Evolutionary conservation across 192 early-diverging fungal species (phyloP).

Genomic region (Rhizophlyctis rosea): DNA sequence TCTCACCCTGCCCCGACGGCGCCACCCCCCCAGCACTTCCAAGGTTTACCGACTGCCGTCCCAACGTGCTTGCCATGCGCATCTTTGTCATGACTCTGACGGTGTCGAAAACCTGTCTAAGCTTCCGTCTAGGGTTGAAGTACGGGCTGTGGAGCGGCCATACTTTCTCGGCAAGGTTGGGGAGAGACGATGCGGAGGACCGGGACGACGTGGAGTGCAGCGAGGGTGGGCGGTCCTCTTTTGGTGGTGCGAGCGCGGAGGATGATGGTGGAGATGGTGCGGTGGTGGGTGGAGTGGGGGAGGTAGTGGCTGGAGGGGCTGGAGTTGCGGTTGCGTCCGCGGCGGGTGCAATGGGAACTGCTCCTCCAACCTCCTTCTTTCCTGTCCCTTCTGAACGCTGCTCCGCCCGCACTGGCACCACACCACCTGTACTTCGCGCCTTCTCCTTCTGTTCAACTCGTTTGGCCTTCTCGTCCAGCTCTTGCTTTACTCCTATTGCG

Average conservation of each 20-base stretch:
- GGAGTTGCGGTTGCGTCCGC: background rate
- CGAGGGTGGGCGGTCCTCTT: background rate
- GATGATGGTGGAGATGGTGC: background rate
- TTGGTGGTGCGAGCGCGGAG: background rate
- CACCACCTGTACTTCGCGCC: too few relatives aligned
- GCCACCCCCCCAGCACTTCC: background rate
- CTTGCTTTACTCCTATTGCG: too few relatives aligned
- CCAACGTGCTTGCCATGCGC: background rate
- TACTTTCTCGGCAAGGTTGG: constrained; percentile 24
- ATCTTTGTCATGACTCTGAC: constrained; percentile 18
- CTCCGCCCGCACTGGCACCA: too few relatives aligned
- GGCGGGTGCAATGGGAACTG: constrained; percentile 1
- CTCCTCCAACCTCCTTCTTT: constrained; percentile 10
- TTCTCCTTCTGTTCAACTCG: too few relatives aligned
- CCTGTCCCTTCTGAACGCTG: too few relatives aligned
- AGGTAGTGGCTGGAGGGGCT: background rate
- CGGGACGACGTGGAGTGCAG: background rate
- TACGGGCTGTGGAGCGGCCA: constrained; percentile 14
- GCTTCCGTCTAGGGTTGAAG: constrained; percentile 14
- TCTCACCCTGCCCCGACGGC: background rate
- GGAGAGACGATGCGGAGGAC: background rate
- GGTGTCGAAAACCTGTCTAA: constrained; percentile 14
- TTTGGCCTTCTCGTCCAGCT: too few relatives aligned
- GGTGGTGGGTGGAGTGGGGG: background rate
- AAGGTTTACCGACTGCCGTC: constrained; percentile 1